Evolutionary conservation across 2,329 filamentous ascomycete genomes (phyloP).

Genomic region (Fusarium sp.): DNA sequence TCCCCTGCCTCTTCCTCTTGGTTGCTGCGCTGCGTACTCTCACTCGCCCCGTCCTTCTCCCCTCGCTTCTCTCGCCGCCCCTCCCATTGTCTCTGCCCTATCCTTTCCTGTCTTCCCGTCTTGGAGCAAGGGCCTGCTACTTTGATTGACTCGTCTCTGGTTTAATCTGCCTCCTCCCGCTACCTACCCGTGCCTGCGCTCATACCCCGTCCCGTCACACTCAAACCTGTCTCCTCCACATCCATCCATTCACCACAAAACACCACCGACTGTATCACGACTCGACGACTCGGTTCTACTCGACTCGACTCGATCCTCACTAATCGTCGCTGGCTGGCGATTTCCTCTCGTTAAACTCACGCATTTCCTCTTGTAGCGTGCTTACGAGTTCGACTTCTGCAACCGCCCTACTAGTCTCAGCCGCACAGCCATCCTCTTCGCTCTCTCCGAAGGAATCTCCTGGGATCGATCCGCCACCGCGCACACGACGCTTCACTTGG

Average conservation of each 20-base stretch:
- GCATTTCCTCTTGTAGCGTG: constrained; percentile 26
- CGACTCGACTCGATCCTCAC: neutral
- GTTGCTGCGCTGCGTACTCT: constrained; percentile 4
- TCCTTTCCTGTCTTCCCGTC: constrained; percentile 13
- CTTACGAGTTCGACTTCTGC: constrained; percentile 15
- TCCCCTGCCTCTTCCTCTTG: constrained; percentile 10
- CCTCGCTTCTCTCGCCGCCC: constrained; percentile 17
- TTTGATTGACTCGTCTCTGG: constrained; percentile 25
- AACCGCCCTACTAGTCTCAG: constrained; percentile 18
- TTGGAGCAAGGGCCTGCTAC: constrained; percentile 1
- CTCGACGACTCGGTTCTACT: constrained; percentile 32
- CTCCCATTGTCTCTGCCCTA: constrained; percentile 18
- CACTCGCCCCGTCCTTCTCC: constrained; percentile 13
- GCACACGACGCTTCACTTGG: constrained; percentile 15
- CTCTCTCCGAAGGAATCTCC: constrained; percentile 27
- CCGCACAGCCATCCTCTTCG: constrained; percentile 10
- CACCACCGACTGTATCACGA: constrained; percentile 27
- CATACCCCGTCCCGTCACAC: constrained; percentile 16
- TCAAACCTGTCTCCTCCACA: constrained; percentile 20
- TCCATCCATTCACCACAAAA: constrained; percentile 6
- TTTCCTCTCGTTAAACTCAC: constrained; percentile 39
- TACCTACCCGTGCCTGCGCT: constrained; percentile 20
- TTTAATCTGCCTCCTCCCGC: constrained; percentile 35
- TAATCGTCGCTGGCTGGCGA: constrained; percentile 47
- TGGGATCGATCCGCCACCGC: constrained; percentile 29